Evolutionary conservation across 1,284 basidiomycete species (phyloP), one percentile per base, ranked within the genome.

Genomic region (Cutaneotrichosporon cavernicola): DNA sequence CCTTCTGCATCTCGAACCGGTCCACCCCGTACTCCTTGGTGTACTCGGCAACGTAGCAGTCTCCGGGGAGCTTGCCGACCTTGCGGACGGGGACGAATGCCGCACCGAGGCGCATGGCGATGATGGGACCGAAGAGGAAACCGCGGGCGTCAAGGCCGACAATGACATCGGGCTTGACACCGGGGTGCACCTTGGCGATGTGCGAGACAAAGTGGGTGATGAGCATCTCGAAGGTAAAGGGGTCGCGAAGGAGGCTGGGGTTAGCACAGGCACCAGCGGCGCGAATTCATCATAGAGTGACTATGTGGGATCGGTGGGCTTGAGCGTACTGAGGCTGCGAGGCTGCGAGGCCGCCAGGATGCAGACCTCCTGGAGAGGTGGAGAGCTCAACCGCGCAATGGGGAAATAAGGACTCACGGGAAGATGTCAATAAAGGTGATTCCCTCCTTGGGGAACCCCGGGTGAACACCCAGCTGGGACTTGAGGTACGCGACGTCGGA

Each of bases 31-130:
- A 99, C 79, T 99, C 97, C 84, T 98, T 98, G 76, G 88, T 86
- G 76, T 95, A 99, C 55, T 86, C 85, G 2, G 88, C 90, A 62
- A 85, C 84, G 51, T 89, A 86, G 76, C 89, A 91, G 68, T 87
- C 79, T 58, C 97, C 97, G 6, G 97, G 97, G 31, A 99, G 85
- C 81, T 99, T 99, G 16, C 95, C 96, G 68, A 83, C 83, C 83
- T 99, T 99, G 68, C 97, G 86, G 26, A 99, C 94, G 22, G 97
- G 95, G 1, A 98, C 94, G 73, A 99, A 99, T 11, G 92, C 92
- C 2, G 94, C 94, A 30, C 92, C 92, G 43, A 99, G 83, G 63
- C 96, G 85, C 74, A 93, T 83, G 11, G 97, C 97, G 73, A 99
- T 87, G 70, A 92, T 86, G 5, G 97, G 97, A 1, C 95, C 97